Percentiles rank a stretch among this genome's conserved stretches.
phyloP scores from a whole-genome alignment of 2,329 filamentous ascomycete species.

The Raffaelea arxii region DNA sequence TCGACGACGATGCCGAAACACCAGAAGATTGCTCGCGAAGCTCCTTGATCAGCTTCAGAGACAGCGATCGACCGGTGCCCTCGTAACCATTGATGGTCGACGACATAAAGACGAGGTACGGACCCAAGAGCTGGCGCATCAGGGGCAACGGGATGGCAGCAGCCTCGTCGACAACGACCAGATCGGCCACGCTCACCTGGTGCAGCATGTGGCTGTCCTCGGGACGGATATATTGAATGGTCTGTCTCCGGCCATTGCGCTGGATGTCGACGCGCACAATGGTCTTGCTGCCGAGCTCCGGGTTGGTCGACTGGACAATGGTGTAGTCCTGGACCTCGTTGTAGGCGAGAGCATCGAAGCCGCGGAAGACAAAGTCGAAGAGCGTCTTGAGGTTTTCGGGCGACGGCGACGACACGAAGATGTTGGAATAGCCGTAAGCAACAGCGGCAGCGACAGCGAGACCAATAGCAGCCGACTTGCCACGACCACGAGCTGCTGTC shows the following conservation, averaged over 20 bases:
- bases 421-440: conserved; percentile 95
- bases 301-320: conserved; percentile 96
- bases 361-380: conserved; percentile 98
- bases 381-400: conserved; percentile 98
- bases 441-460: conserved; percentile 90
- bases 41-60: conserved; percentile 93
- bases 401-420: conserved; percentile 96
- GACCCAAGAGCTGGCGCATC: conserved; percentile 88
- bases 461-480: conserved; percentile 93
- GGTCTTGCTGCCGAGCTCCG: conserved; percentile 90
- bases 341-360: conserved; percentile 89
- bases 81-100: conserved; percentile 99
- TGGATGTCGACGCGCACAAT: conserved; percentile 66
- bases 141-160: conserved; percentile 91
- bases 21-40: conserved; percentile 83
- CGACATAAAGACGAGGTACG: conserved; percentile 97
- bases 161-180: conserved; percentile 94
- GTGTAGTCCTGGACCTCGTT: conserved; percentile 95
- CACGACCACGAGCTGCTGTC: conserved; percentile 87
- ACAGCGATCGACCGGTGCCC: conserved; percentile 88
- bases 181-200: conserved; percentile 59
- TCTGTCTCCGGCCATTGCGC: conserved; percentile 43
- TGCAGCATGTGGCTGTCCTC: conserved; percentile 92
- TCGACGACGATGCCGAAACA: conserved; percentile 40
- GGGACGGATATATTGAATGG: conserved; percentile 84